Conservation (phyloP, 257 asterid genomes). For the Solanum pimpinellifolium region DNA sequence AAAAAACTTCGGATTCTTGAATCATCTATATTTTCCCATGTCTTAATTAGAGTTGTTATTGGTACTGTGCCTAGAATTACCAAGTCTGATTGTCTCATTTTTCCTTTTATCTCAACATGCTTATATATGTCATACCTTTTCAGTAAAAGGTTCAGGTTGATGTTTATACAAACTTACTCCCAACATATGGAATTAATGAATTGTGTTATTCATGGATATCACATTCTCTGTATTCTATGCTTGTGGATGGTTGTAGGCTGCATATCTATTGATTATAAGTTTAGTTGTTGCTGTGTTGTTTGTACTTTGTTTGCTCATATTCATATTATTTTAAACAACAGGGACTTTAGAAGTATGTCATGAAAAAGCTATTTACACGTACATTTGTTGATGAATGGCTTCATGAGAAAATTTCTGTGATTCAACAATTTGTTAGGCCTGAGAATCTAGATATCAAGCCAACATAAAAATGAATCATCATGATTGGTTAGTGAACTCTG, state of each 20-base stretch:
- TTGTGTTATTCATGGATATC: not conserved
- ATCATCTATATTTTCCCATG: not conserved
- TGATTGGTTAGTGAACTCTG: slow-evolving; percentile 60
- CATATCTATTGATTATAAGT: not conserved
- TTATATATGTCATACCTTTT: not conserved
- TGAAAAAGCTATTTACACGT: slow-evolving; percentile 65
- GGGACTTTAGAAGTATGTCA: slow-evolving; percentile 87
- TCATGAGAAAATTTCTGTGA: slow-evolving; percentile 54
- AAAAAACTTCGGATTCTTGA: not conserved
- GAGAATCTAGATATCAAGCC: slow-evolving; percentile 79
- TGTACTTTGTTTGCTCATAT: not conserved
- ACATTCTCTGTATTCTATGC: not conserved
- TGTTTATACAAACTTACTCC: not conserved
- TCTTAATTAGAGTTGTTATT: not conserved
- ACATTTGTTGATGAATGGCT: slow-evolving; percentile 68
- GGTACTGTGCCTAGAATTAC: not conserved
- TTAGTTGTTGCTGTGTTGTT: not conserved
- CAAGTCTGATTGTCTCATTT: not conserved
- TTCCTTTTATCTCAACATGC: not conserved
- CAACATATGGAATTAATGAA: not conserved
- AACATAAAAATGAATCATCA: slow-evolving; percentile 65
- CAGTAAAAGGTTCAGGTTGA: not conserved
- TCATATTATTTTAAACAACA: slow-evolving; percentile 19
- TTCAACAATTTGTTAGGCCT: slow-evolving; percentile 79
- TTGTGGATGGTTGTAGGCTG: not conserved